Evolutionary conservation across 1,284 basidiomycete genomes (phyloP).

Genomic region (Gymnopus androsaceus): DNA sequence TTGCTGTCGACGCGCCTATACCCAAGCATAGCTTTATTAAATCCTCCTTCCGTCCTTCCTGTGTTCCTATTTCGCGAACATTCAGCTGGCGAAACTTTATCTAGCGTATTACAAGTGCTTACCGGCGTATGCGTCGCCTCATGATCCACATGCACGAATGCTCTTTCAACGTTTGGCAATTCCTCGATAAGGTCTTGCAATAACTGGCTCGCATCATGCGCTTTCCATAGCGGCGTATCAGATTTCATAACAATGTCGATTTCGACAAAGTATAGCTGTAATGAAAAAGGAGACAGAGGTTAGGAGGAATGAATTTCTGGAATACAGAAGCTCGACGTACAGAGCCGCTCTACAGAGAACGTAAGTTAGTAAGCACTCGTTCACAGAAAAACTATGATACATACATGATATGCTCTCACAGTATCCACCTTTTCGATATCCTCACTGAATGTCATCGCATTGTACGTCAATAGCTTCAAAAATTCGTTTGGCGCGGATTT

Average conservation of each 20-base stretch:
- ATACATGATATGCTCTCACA: conserved; percentile 83
- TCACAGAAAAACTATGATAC: conserved; percentile 29
- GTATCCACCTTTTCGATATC: conserved; percentile 89
- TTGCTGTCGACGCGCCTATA: too few species aligned
- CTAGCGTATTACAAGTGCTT: conserved; percentile 22
- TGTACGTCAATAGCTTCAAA: conserved; percentile 90
- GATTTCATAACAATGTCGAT: conserved; percentile 93
- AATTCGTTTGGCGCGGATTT: conserved; percentile 92
- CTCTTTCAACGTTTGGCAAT: conserved; percentile 88
- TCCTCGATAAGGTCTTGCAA: conserved; percentile 94
- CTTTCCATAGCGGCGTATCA: conserved; percentile 86
- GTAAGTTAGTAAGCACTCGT: conserved; percentile 2
- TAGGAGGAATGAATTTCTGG: not conserved
- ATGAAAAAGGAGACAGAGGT: not conserved
- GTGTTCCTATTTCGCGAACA: not conserved
- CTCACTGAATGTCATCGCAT: conserved; percentile 85
- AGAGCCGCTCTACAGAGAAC: conserved; percentile 57
- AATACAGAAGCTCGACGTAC: conserved; percentile 1
- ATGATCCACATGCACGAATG: conserved; percentile 93
- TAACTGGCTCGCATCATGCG: conserved; percentile 90
- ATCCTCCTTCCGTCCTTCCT: too few species aligned
- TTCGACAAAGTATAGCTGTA: conserved; percentile 78
- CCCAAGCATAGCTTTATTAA: too few species aligned
- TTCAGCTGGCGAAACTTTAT: not conserved
- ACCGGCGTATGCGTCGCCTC: conserved; percentile 85